Base-by-base conservation (phyloP, 108 stramenopile species). In the Aureococcus anophagefferens region DNA sequence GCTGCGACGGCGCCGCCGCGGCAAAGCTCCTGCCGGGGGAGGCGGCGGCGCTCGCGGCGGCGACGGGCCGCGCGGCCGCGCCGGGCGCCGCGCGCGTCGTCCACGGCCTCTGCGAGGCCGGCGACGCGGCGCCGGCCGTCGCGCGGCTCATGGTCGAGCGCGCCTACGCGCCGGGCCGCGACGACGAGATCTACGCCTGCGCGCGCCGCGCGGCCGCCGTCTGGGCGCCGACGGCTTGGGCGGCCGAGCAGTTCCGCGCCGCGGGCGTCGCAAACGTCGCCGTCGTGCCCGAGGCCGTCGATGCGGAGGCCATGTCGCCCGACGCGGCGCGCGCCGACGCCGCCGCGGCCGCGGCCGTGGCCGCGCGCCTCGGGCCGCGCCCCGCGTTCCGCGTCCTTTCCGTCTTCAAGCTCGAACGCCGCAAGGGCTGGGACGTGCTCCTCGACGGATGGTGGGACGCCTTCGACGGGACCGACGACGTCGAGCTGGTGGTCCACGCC, bases 361-460 rank as follows among this genome's bases (percentile, higher is more conserved):
- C 4, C 1, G 51, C 51, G 21, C 25, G 4, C 7, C 51, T 59
- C 51, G 21, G 21, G 51, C 51, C 21, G 51, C 17, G 25, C 7
- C 21, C 51, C 21, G 25, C 14, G 51, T 68, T 77, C 59, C 29
- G 30, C 28, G 77, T 75, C 69, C 37, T 83, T 18, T 74, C 67
- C 46, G 77, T 83, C 18, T 76, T 76, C 64, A 83, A 83, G 74
- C 80, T 64, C 32, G 83, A 83, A 68, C 46, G 64, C 28, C 66
- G 79, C 16, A 80, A 83, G 67, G 79, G 74, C 30, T 72, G 30
- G 0, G 77, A 83, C 36, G 46, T 83, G 30, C 77, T 83, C 17
- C 18, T 83, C 9, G 13, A 33, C 9, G 70, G 79, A 3, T 80
- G 51, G 59, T 68, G 69, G 25, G 35, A 15, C 28, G 77, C 66